These are phyloP conservation scores for Wickerhamomyces mucosus DNA, from an alignment of 805 yeast species.

Conservation along the genomic window DNA sequence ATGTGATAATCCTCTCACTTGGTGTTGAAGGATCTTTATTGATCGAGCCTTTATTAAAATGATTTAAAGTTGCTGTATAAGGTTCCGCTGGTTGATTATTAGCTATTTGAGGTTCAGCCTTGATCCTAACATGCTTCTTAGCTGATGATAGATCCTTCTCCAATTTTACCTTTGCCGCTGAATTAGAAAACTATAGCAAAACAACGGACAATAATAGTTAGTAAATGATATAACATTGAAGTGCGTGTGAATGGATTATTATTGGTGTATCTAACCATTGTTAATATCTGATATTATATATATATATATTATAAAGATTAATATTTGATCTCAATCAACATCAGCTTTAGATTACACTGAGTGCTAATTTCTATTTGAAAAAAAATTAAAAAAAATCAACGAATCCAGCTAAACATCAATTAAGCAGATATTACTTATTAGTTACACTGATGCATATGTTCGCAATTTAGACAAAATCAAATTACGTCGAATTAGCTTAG, in stretches of 20 bases:
- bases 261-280: too few species aligned
- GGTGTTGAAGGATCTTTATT: slow-evolving; percentile 15
- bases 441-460: too few species aligned
- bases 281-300: neutral
- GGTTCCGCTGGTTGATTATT: too few species aligned
- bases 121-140: slow-evolving; percentile 14
- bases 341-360: too few species aligned
- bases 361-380: too few species aligned
- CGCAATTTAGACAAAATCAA: too few species aligned
- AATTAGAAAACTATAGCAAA: too few species aligned
- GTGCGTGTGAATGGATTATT: neutral
- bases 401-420: neutral
- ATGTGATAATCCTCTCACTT: slow-evolving; percentile 5
- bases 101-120: slow-evolving; percentile 13
- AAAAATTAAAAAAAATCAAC: neutral
- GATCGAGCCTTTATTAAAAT: too few species aligned
- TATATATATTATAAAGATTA: neutral
- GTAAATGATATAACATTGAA: slow-evolving; percentile 1
- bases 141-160: too few species aligned
- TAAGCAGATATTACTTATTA: slow-evolving; percentile 6
- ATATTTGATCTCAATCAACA: neutral
- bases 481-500: too few species aligned
- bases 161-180: too few species aligned
- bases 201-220: neutral
- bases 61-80: neutral